Evolutionary conservation across 164 flowering plant genomes (phyloP), one percentile per base, ranked within the genome.

Genomic region (Vitis labrusca): DNA sequence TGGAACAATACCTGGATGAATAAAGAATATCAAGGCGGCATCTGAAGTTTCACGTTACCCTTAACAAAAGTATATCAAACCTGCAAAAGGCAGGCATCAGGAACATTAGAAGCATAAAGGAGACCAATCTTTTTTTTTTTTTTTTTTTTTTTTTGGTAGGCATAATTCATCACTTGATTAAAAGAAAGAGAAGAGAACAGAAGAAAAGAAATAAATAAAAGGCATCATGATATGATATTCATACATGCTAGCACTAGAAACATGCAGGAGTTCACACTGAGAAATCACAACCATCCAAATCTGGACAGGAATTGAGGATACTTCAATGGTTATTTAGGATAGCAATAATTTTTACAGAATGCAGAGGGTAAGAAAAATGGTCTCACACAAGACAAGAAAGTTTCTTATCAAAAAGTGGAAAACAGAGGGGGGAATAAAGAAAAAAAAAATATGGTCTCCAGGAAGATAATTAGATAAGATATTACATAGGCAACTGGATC

Each of bases 1-100:
- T 19, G 61, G 32, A 66, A 61, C 7, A 12, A 14, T 83, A 92
- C 98, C 92, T 93, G 98, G 67, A 91, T 91, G 65, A 84, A 85
- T 23, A 78, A 12, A 51, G 97, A 91, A 74, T 87, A 93, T 10
- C 79, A 66, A 3, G 92, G 90, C n/a, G 97, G 98, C 97, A 93
- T 89, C 53, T 81, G 79, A 71, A 93, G 88, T 56, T 72, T 69
- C 30, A 81, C 71, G 53, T 63, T 69, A 10, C 82, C 85, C 77
- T 85, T 91, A 44, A 60, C 59, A 68, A 93, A 91, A 19, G 88
- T 86, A 74, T 87, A 91, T 7, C 70, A 85, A 60, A 87, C 94
- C 98, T 93, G 84, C 58, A 0, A 32, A 32, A 32, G 44, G 44
- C 6, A 32, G 44, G n/a, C 44, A 32, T 32, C 6, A 6, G 44